Evolutionary conservation across 495 filamentous ascomycete species (phyloP), one percentile per base, ranked within the genome.

Genomic region (Podospora didyma): DNA sequence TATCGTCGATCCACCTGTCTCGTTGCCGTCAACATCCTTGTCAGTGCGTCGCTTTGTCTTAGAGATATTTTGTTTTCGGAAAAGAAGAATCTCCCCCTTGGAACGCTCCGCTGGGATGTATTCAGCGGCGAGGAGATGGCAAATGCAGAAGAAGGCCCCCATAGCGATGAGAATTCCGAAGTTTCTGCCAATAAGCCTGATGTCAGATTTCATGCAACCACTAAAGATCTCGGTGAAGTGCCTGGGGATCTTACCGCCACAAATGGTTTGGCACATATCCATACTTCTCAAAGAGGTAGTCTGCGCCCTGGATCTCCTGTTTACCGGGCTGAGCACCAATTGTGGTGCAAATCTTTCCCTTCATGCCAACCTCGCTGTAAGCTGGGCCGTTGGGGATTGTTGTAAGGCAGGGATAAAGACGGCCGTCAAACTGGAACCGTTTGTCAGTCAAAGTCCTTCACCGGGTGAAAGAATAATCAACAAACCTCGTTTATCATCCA

Each of bases 401-500:
- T 2, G n/a, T 17, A 4, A 17, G 5, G 12, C 39, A 42, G 39
- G 39, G 39, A 14, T 12, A 42, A 12, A 16, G 14, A 1, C 39
- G 39, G 39, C 39, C 39, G 39, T 17, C 14, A 42, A 42, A 42
- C 39, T 42, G 6, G 14, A 42, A 14, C 9, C 39, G 9, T 31
- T 31, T 31, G 12, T 42, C 39, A 42, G 39, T 42, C 12, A 17
- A 1, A 16, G 7, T 42, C 1, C 12, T 14, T 7, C 9, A 42
- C n/a, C 5, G 39, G 39, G n/a, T 17, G n/a, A 14, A 7, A 17
- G 39, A 42, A 5, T 5, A 4, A 2, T 14, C 34, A 16, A 42
- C 39, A 10, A 7, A 89, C 84, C 61, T 90, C 85, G 51, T 87
- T 88, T 2, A 80, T 66, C 76, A 89, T 82, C 12, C 89, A 57